Conservation (phyloP, 2,329 filamentous ascomycete genomes). For the Cladorrhinum sp. region DNA sequence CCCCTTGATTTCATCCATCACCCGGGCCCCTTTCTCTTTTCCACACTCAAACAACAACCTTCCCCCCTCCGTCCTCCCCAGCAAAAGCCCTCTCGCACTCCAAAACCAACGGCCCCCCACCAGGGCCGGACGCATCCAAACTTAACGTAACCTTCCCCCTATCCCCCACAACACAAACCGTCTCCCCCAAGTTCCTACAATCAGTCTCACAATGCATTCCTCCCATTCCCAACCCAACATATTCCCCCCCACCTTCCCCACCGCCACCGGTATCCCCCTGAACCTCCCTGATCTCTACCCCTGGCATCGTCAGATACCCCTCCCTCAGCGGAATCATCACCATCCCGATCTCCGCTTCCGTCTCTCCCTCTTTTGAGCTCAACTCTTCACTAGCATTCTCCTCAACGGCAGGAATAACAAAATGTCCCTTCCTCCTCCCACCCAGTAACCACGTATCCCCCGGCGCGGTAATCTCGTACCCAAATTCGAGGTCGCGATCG, state of each 20-base stretch:
- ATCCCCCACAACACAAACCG: conserved; percentile 70
- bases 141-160: conserved; percentile 69
- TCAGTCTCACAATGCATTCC: conserved; percentile 68
- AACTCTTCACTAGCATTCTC: conserved; percentile 20
- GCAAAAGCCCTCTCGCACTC: conserved; percentile 51
- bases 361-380: conserved; percentile 42
- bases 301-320: conserved; percentile 74
- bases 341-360: conserved; percentile 61
- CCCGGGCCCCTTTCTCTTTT: too few species aligned
- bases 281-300: conserved; percentile 71
- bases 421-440: conserved; percentile 75
- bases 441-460: conserved; percentile 81
- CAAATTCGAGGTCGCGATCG: conserved; percentile 63
- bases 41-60: conserved; percentile 35
- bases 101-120: conserved; percentile 63
- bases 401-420: conserved; percentile 52
- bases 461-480: conserved; percentile 75
- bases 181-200: conserved; percentile 73
- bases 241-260: conserved; percentile 20
- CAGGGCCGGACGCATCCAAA: conserved; percentile 63
- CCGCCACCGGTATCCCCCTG: conserved; percentile 31
- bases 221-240: conserved; percentile 22
- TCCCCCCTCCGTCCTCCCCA: conserved; percentile 26
- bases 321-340: conserved; percentile 76
- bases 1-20: neutral